Evolutionary conservation across 2,329 filamentous ascomycete genomes (phyloP).

Genomic region (Fusarium sp.): DNA sequence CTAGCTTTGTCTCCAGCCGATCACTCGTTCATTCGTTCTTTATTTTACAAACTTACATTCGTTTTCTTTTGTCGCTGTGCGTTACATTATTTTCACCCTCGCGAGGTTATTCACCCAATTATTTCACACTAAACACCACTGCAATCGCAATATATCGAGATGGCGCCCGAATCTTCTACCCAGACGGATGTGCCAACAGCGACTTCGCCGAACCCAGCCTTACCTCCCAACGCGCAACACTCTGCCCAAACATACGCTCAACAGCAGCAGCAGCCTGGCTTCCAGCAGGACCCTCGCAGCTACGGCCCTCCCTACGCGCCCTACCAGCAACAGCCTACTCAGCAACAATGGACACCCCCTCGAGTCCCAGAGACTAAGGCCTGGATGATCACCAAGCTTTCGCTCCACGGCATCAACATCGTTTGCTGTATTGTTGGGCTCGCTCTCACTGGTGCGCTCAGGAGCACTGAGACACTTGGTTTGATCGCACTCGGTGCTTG

Average conservation of each 20-base stretch:
- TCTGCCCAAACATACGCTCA: conserved; percentile 21
- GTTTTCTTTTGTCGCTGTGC: conserved; percentile 23
- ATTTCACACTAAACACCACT: not conserved
- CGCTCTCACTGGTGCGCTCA: conserved; percentile 48
- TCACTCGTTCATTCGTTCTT: conserved; percentile 18
- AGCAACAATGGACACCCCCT: conserved; percentile 35
- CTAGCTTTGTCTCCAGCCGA: conserved; percentile 3
- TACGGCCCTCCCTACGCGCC: conserved; percentile 47
- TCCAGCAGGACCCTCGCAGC: conserved; percentile 42
- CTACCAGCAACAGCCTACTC: conserved; percentile 42
- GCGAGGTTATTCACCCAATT: not conserved
- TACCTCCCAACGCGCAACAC: conserved; percentile 31
- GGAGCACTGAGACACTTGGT: conserved; percentile 14
- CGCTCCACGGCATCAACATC: conserved; percentile 49
- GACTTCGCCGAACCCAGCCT: conserved; percentile 15
- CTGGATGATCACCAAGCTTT: conserved; percentile 51
- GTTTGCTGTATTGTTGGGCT: conserved; percentile 48
- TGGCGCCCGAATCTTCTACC: conserved; percentile 44
- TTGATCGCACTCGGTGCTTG: conserved; percentile 27
- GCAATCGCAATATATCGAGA: conserved; percentile 2
- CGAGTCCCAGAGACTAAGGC: conserved; percentile 28
- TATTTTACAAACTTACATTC: not conserved
- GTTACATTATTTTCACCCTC: not conserved
- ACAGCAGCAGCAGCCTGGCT: conserved; percentile 33
- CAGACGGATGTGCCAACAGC: conserved; percentile 39